Conservation (phyloP, 345 rosid genomes). For the Rhizophora mangle region DNA sequence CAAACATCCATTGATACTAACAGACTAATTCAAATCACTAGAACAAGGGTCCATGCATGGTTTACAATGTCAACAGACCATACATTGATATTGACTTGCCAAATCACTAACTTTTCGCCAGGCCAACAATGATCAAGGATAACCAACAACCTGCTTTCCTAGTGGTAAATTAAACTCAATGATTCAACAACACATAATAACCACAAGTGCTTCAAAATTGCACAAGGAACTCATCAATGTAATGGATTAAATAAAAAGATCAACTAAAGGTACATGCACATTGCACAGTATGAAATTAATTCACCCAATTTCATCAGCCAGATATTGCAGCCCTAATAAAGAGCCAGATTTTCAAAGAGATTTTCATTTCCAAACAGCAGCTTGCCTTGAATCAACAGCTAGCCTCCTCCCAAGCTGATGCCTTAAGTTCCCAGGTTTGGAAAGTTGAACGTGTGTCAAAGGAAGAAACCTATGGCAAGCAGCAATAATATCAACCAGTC, state of each 20-base stretch:
- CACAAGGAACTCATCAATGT: too few relatives aligned
- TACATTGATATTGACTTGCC: too few relatives aligned
- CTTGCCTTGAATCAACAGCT: slow-evolving; percentile 80
- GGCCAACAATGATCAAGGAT: too few relatives aligned
- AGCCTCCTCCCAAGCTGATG: slow-evolving; percentile 84
- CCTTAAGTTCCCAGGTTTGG: slow-evolving; percentile 76
- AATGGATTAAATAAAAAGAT: not conserved
- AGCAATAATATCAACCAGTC: not conserved
- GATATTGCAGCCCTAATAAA: not conserved
- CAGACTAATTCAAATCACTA: too few relatives aligned
- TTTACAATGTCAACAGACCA: too few relatives aligned
- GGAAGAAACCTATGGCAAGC: slow-evolving; percentile 69
- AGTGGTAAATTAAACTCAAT: too few relatives aligned
- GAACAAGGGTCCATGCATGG: too few relatives aligned
- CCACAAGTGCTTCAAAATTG: too few relatives aligned
- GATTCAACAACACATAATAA: too few relatives aligned
- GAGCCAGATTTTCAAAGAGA: not conserved
- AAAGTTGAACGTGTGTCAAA: slow-evolving; percentile 73
- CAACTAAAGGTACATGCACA: not conserved
- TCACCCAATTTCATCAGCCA: not conserved
- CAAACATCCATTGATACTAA: too few relatives aligned
- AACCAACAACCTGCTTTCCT: too few relatives aligned
- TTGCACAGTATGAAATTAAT: not conserved
- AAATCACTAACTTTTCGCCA: too few relatives aligned
- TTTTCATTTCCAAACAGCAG: not conserved